Conservation (phyloP, 805 yeast species). For the Dipodascopsis uninucleata region DNA sequence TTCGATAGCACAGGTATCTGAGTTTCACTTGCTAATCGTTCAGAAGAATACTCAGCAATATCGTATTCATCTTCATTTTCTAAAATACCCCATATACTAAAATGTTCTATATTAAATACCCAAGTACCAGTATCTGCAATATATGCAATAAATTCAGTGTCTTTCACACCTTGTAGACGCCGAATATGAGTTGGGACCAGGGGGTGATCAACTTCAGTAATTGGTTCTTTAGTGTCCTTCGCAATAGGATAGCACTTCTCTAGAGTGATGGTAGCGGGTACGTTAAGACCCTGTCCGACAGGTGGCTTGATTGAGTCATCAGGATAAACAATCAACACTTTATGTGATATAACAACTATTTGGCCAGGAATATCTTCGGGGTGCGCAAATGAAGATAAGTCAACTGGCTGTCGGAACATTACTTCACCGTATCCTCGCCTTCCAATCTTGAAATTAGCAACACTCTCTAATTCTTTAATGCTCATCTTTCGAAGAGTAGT, state of each 20-base stretch:
- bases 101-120: slow-evolving; percentile 58
- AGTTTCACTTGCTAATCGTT: too few relatives aligned
- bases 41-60: too few relatives aligned
- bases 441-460: slow-evolving; percentile 69
- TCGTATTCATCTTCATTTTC: slow-evolving; percentile 59
- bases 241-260: slow-evolving; percentile 79
- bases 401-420: slow-evolving; percentile 77
- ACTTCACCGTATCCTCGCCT: slow-evolving; percentile 73
- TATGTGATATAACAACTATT: slow-evolving; percentile 56
- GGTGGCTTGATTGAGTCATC: slow-evolving; percentile 58
- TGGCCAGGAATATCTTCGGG: slow-evolving; percentile 63
- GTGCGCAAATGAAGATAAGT: slow-evolving; percentile 63
- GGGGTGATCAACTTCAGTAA: slow-evolving; percentile 74
- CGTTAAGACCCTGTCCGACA: slow-evolving; percentile 78
- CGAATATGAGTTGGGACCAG: slow-evolving; percentile 64
- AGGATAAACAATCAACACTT: slow-evolving; percentile 69
- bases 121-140: slow-evolving; percentile 59
- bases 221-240: slow-evolving; percentile 64
- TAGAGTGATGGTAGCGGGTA: slow-evolving; percentile 66
- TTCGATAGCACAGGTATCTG: too few relatives aligned
- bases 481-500: slow-evolving; percentile 58
- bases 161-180: slow-evolving; percentile 57
- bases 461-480: slow-evolving; percentile 59
- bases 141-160: slow-evolving; percentile 65
- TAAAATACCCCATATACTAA: slow-evolving; percentile 89